Evolutionary conservation across 192 early-diverging fungal genomes (phyloP), one percentile per base, ranked within the genome.

Genomic region (Coemansia sp.): DNA sequence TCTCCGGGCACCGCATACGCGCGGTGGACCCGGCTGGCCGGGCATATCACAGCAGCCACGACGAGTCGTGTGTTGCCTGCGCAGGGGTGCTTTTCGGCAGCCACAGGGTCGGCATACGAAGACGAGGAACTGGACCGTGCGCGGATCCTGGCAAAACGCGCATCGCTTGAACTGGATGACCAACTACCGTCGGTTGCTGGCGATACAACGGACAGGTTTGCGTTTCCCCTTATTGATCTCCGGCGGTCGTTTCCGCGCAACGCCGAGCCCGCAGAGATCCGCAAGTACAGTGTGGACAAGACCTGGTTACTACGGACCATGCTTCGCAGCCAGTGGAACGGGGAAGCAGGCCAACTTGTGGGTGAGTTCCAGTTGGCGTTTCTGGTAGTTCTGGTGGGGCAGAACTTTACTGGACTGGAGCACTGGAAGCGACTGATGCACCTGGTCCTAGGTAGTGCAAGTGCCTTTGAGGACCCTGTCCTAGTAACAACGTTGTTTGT

Each of bases 311-410:
- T 94, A 42, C 53, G 57, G 4, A 50, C 14, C 0, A 30, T 52
- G 2, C 40, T 72, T 3, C 0, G 10, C 6, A 27, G 28, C 4
- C 3, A 23, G 25, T 58, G 34, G 50, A 0, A 36, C 34, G 83
- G 84, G 82, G 65, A 75, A 75, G 29, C 50, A 28, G 75, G 64
- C 36, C 48, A 92, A 36, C 70, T 97, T 5, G 0, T 48, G 45
- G 94, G 88, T 33, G 94, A 97, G 67, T 58, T 97, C 34, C 88
- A 95, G 69, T 76, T 97, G 6, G 71, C 91, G 6, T 97, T 93
- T 67, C 69, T 94, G 6, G 74, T 91, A 20, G 83, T 93, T 37
- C 82, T 92, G 36, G 81, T 91, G 1, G 93, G 87, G 2, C 87
- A 94, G 61, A 89, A 93, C 36, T 95, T 87, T 55, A 83, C 93